These are phyloP conservation scores for Gossypium schwendimanii DNA, from an alignment of 441 rosid species.

Conservation along the genomic window DNA sequence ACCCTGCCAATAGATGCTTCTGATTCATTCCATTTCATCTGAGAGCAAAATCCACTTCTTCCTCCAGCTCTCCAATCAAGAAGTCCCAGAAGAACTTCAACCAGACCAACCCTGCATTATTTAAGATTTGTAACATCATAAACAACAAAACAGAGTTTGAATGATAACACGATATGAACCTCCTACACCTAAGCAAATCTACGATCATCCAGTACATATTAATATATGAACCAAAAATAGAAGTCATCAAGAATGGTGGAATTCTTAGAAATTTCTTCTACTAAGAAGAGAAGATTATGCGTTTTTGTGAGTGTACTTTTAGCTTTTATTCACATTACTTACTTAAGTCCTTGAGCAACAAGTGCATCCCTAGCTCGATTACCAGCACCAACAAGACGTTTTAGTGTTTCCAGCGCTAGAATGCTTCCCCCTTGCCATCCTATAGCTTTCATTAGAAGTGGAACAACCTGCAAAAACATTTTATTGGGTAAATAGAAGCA, in stretches of 20 bases:
- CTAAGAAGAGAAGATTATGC: not conserved
- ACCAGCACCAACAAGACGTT: slow-evolving; percentile 98
- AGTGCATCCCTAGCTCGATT: slow-evolving; percentile 98
- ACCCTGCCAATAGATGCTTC: slow-evolving; percentile 98
- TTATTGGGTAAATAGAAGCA: not conserved
- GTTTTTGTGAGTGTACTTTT: not conserved
- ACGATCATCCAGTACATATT: not conserved
- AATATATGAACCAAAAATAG: not conserved
- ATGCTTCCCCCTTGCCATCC: slow-evolving; percentile 99
- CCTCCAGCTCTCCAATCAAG: slow-evolving; percentile 99
- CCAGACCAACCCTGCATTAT: slow-evolving; percentile 79
- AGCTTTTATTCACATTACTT: slow-evolving; percentile 24
- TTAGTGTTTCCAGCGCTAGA: slow-evolving; percentile 93
- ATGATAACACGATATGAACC: not conserved
- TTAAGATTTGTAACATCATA: slow-evolving; percentile 8
- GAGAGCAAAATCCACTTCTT: slow-evolving; percentile 76
- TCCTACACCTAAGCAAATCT: not conserved
- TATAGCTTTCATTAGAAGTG: slow-evolving; percentile 98
- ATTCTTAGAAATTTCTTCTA: slow-evolving; percentile 1
- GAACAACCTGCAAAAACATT: slow-evolving; percentile 67
- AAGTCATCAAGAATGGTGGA: not conserved
- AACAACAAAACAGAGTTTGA: slow-evolving; percentile 1
- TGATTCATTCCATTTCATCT: slow-evolving; percentile 98
- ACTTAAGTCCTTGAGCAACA: slow-evolving; percentile 98
- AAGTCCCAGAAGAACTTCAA: slow-evolving; percentile 90